These are phyloP conservation scores for Dicorynia guianensis DNA, from an alignment of 306 rosid genomes.

Conservation along the genomic window DNA sequence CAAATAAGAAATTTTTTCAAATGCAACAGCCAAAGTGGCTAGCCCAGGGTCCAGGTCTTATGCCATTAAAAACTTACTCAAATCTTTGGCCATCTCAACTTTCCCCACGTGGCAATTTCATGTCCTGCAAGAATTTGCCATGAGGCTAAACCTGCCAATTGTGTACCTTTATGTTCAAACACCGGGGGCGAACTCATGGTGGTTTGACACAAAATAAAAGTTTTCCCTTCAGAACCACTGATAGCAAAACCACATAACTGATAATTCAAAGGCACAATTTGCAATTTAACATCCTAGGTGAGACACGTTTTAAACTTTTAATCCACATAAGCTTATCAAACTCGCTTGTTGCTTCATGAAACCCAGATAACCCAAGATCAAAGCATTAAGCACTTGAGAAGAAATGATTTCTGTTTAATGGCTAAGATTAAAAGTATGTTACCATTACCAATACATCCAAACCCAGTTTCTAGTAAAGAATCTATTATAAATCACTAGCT, in stretches of 20 bases:
- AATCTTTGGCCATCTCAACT: slow-evolving; percentile 30
- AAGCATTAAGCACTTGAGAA: neutral
- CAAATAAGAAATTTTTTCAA: slow-evolving; percentile 32
- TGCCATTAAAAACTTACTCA: slow-evolving; percentile 18
- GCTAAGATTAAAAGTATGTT: neutral
- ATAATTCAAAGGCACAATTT: slow-evolving; percentile 7
- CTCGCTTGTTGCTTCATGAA: slow-evolving; percentile 9
- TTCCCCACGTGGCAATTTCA: slow-evolving; percentile 37
- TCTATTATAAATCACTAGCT: neutral
- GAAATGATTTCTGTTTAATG: neutral
- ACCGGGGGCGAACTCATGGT: neutral
- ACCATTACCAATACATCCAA: neutral
- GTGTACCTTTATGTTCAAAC: slow-evolving; percentile 21
- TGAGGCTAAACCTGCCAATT: slow-evolving; percentile 38
- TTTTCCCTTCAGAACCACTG: neutral
- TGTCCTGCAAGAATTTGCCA: slow-evolving; percentile 43
- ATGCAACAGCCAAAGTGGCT: slow-evolving; percentile 39
- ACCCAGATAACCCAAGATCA: neutral
- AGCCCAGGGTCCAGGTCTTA: slow-evolving; percentile 32
- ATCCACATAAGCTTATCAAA: slow-evolving; percentile 14
- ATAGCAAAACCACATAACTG: slow-evolving; percentile 20
- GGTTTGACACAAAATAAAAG: slow-evolving; percentile 8
- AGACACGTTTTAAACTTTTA: slow-evolving; percentile 16
- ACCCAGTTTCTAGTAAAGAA: neutral
- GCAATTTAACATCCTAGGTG: slow-evolving; percentile 10